Evolutionary conservation across 352 stramenopile species (phyloP).

Genomic region (Elongisporangium prolatum): DNA sequence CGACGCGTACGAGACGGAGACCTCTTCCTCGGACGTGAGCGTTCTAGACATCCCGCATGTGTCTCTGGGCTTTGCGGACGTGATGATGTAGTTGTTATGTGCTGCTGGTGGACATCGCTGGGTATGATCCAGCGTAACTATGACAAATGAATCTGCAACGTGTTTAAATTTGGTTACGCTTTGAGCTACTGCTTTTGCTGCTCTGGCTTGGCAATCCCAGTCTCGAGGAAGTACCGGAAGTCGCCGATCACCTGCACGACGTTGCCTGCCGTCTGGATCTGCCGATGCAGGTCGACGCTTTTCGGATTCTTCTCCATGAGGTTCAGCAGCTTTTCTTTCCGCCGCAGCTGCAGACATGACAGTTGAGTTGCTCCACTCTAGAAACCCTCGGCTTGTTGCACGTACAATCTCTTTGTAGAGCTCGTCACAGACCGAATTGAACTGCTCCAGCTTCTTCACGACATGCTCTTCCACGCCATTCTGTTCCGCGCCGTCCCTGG

Average conservation of each 20-base stretch:
- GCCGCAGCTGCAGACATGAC: conserved; percentile 44
- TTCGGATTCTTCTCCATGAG: conserved; percentile 82
- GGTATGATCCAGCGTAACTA: background rate
- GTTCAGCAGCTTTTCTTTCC: conserved; percentile 82
- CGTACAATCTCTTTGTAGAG: conserved; percentile 87
- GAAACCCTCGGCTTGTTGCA: background rate
- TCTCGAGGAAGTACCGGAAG: conserved; percentile 81
- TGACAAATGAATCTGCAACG: background rate
- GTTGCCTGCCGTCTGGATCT: conserved; percentile 84
- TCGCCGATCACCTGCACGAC: conserved; percentile 79
- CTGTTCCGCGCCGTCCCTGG: conserved; percentile 30
- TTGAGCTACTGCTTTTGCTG: conserved; percentile 14
- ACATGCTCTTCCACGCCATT: conserved; percentile 60
- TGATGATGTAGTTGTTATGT: conserved; percentile 17
- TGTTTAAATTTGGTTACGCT: background rate
- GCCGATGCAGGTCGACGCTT: conserved; percentile 79
- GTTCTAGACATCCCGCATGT: conserved; percentile 23
- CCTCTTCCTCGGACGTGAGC: conserved; percentile 24
- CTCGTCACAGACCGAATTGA: conserved; percentile 86
- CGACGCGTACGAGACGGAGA: conserved; percentile 28
- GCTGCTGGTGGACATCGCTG: too few relatives aligned
- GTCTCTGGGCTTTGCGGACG: conserved; percentile 27
- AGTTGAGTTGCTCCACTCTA: background rate
- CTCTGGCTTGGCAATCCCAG: conserved; percentile 31
- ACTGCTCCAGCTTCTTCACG: conserved; percentile 84